These are phyloP conservation scores for Corynespora cassiicola DNA, from an alignment of 2,329 filamentous ascomycete genomes.

Conservation along the genomic window DNA sequence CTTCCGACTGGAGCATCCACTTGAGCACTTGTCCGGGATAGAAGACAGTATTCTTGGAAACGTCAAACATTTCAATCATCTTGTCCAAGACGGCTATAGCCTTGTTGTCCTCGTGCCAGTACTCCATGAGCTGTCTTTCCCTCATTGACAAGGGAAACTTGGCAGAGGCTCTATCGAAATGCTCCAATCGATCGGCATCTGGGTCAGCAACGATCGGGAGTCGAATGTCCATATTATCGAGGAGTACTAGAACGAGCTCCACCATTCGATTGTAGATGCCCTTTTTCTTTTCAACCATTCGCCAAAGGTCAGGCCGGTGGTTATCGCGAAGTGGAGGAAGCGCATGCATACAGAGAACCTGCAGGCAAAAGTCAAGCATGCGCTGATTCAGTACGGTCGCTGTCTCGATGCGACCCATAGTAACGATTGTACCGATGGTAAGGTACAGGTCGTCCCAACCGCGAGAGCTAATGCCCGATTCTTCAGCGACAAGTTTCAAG, in stretches of 20 bases:
- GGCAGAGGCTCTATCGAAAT: slow-evolving; percentile 22
- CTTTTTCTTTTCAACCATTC: slow-evolving; percentile 38
- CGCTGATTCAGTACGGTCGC: slow-evolving; percentile 31
- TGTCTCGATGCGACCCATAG: slow-evolving; percentile 36
- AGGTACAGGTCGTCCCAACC: slow-evolving; percentile 47
- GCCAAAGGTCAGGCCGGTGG: slow-evolving; percentile 27
- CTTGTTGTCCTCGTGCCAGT: slow-evolving; percentile 36
- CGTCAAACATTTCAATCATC: slow-evolving; percentile 42
- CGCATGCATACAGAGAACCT: slow-evolving; percentile 36
- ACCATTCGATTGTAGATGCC: slow-evolving; percentile 38
- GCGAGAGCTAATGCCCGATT: slow-evolving; percentile 26
- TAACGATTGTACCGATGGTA: slow-evolving; percentile 33
- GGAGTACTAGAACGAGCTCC: slow-evolving; percentile 33
- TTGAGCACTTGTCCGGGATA: slow-evolving; percentile 44
- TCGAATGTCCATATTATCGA: slow-evolving; percentile 34
- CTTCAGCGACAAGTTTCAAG: slow-evolving; percentile 27
- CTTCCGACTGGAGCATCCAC: slow-evolving; percentile 31
- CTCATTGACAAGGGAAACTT: slow-evolving; percentile 34
- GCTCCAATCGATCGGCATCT: slow-evolving; percentile 24
- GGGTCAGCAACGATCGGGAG: slow-evolving; percentile 16
- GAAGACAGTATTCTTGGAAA: slow-evolving; percentile 31
- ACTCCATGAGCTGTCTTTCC: slow-evolving; percentile 28
- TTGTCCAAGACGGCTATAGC: slow-evolving; percentile 42
- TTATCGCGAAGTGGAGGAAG: slow-evolving; percentile 16
- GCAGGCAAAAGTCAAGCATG: slow-evolving; percentile 37